phyloP scores from a whole-genome alignment of 306 rosid species.

The Cucurbita maxima region DNA sequence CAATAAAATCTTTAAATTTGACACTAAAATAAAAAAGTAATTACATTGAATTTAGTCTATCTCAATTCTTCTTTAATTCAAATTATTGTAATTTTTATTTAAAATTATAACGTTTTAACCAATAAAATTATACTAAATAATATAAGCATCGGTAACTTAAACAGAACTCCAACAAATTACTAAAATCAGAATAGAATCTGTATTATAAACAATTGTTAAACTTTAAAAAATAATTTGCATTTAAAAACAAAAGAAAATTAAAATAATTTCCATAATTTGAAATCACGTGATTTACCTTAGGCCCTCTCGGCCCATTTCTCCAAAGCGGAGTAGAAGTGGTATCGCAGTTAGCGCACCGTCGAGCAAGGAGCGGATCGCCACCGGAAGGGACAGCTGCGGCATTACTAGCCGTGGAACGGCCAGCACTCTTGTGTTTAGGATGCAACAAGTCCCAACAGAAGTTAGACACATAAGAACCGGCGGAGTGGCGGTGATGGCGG shows the following conservation, averaged over 20 bases:
- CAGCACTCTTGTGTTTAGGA: conserved; percentile 25
- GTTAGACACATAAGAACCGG: conserved; percentile 23
- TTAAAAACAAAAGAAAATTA: too few relatives aligned
- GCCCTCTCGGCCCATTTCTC: conserved; percentile 97
- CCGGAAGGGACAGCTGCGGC: not conserved
- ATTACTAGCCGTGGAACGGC: conserved; percentile 3
- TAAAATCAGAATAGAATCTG: too few relatives aligned
- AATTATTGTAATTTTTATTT: too few relatives aligned
- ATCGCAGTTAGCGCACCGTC: conserved; percentile 95
- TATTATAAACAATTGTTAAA: too few relatives aligned
- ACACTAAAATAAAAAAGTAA: not conserved
- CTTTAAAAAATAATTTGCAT: too few relatives aligned
- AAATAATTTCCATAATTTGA: not conserved
- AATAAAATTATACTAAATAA: too few relatives aligned
- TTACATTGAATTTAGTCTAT: not conserved
- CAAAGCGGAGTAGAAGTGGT: conserved; percentile 97
- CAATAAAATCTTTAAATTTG: not conserved
- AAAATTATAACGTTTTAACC: too few relatives aligned
- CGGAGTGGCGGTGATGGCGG: conserved; percentile 14
- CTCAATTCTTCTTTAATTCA: too few relatives aligned
- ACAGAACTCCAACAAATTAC: too few relatives aligned
- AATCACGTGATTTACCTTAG: conserved; percentile 45
- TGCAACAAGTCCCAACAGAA: conserved; percentile 77
- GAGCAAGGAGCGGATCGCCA: conserved; percentile 64
- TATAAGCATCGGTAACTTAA: too few relatives aligned